Conservation (phyloP, 2,329 filamentous ascomycete genomes). For the Thermoascus crustaceus region DNA sequence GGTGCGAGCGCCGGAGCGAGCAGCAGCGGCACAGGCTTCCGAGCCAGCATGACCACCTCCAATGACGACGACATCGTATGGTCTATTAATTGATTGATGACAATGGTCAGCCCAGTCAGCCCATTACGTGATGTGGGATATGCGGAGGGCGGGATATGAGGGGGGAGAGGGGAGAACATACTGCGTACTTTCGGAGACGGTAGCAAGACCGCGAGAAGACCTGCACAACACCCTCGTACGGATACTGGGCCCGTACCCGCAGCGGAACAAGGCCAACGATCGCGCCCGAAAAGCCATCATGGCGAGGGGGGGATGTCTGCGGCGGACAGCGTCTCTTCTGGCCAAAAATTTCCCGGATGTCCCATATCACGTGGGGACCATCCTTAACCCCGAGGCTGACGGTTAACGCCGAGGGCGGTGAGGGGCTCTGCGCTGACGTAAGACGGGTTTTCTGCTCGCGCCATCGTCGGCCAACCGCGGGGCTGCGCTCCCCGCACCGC, state of each 20-base stretch:
- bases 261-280: conserved; percentile 20
- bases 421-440: too few species aligned
- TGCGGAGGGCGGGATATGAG: too few species aligned
- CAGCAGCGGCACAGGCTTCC: conserved; percentile 86
- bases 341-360: conserved; percentile 2
- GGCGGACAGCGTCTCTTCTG: background rate
- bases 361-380: too few species aligned
- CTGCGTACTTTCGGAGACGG: conserved; percentile 30
- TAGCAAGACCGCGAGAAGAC: conserved; percentile 31
- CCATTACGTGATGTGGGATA: background rate
- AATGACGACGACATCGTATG: conserved; percentile 89
- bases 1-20: conserved; percentile 78
- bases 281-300: conserved; percentile 30
- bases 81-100: conserved; percentile 43
- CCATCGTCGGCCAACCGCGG: too few species aligned
- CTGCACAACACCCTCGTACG: conserved; percentile 11
- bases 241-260: conserved; percentile 17
- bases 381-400: too few species aligned
- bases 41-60: conserved; percentile 93
- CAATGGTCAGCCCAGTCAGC: background rate
- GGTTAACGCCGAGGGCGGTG: too few species aligned
- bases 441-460: too few species aligned
- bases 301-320: background rate
- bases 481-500: too few species aligned
- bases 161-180: conserved; percentile 19